phyloP scores from a whole-genome alignment of 345 rosid genomes.

The Citrus unshiu region DNA sequence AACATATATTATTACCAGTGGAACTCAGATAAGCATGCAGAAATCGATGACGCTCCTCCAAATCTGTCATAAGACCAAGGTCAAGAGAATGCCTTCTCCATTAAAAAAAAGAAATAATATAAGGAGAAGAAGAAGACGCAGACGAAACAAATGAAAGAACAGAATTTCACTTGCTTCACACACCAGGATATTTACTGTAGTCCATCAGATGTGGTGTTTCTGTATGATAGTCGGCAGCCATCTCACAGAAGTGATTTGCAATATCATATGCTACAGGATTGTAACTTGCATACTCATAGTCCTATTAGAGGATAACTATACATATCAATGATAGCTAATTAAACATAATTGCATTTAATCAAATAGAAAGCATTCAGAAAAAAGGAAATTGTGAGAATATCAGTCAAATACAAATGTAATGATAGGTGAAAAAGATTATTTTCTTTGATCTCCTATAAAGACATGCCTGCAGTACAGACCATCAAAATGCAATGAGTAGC shows the following conservation, averaged over 20 bases:
- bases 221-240: slow-evolving; percentile 90
- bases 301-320: slow-evolving; percentile 39
- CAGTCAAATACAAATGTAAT: not conserved
- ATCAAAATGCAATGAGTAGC: not conserved
- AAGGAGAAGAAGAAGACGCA: not conserved
- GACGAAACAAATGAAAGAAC: not conserved
- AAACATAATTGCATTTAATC: not conserved
- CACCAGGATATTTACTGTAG: slow-evolving; percentile 82
- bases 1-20: slow-evolving; percentile 43
- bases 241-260: slow-evolving; percentile 96
- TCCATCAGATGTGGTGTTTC: slow-evolving; percentile 86
- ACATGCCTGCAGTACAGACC: not conserved
- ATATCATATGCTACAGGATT: slow-evolving; percentile 86
- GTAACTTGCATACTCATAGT: slow-evolving; percentile 90
- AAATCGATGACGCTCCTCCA: slow-evolving; percentile 72
- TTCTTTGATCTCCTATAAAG: not conserved
- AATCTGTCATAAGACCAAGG: slow-evolving; percentile 32
- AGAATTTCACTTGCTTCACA: slow-evolving; percentile 5
- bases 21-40: slow-evolving; percentile 50
- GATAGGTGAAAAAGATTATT: not conserved
- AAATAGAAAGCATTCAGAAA: not conserved
- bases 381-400: not conserved
- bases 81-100: not conserved
- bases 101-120: not conserved
- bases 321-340: not conserved